phyloP scores from a whole-genome alignment of 192 early-diverging fungal genomes.

The Rhizoclosmatium globosum region DNA sequence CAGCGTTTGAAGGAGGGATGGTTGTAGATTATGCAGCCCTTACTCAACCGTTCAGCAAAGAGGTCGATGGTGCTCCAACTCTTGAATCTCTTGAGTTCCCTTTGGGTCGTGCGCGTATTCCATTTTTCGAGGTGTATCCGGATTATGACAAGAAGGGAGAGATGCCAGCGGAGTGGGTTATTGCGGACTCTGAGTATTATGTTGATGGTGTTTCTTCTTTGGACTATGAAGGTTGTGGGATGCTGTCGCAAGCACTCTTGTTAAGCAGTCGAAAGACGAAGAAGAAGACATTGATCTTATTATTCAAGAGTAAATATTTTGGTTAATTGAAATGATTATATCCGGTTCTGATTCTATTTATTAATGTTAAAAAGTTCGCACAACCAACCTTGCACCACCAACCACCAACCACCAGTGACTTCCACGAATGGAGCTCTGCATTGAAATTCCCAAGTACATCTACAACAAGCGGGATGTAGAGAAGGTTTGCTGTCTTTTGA shows the following conservation, averaged over 20 bases:
- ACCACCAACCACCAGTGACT: too few species aligned
- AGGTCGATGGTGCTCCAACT: neutral
- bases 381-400: too few species aligned
- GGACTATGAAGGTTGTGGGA: neutral
- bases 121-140: constrained; percentile 9
- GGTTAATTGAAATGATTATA: too few species aligned
- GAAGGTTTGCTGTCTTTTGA: too few species aligned
- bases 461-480: too few species aligned
- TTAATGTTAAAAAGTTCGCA: too few species aligned
- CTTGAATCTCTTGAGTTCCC: neutral
- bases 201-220: neutral
- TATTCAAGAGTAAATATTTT: too few species aligned
- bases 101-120: neutral
- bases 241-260: neutral
- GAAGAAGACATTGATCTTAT: too few species aligned
- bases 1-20: constrained; percentile 22
- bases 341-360: too few species aligned
- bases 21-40: neutral
- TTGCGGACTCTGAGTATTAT: neutral
- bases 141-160: neutral
- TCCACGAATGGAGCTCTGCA: too few species aligned
- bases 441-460: too few species aligned
- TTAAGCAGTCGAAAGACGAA: neutral
- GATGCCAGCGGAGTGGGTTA: neutral
- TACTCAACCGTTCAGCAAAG: neutral